Evolutionary conservation across 306 rosid species (phyloP).

Genomic region (Sicyos baderoa): DNA sequence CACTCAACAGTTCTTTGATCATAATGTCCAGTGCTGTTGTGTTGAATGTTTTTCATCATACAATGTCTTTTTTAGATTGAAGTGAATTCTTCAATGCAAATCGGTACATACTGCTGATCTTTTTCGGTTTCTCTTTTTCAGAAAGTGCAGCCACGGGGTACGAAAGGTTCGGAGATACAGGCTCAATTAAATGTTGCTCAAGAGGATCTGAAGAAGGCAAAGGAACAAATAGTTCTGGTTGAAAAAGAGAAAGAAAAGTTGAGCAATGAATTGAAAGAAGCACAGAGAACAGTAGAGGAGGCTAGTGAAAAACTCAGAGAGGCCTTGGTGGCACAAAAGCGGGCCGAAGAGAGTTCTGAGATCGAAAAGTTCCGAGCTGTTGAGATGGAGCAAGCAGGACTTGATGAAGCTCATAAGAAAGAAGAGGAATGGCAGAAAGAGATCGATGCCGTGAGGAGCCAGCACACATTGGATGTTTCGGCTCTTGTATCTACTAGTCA

Average conservation of each 20-base stretch:
- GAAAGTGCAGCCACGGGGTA: conserved; percentile 51
- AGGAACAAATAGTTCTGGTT: conserved; percentile 55
- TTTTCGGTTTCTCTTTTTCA: conserved; percentile 22
- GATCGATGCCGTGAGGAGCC: conserved; percentile 70
- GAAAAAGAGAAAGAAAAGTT: conserved; percentile 74
- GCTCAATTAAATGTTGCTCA: conserved; percentile 53
- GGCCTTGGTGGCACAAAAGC: conserved; percentile 78
- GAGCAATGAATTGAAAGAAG: conserved; percentile 68
- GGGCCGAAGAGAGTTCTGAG: conserved; percentile 81
- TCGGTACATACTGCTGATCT: background rate
- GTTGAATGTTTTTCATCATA: background rate
- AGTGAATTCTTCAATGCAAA: background rate
- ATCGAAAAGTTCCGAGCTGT: conserved; percentile 88
- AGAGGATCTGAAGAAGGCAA: conserved; percentile 83
- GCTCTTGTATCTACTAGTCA: conserved; percentile 65
- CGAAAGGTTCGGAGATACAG: conserved; percentile 69
- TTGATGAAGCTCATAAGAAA: conserved; percentile 71
- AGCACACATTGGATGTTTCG: conserved; percentile 75
- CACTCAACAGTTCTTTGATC: background rate
- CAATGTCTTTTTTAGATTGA: background rate
- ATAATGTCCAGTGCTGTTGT: background rate
- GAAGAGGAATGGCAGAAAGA: conserved; percentile 86
- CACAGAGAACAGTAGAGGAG: conserved; percentile 61
- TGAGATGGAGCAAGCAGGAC: conserved; percentile 92
- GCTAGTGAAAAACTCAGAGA: conserved; percentile 76